Evolutionary conservation across 2,329 filamentous ascomycete genomes (phyloP).

Genomic region (Talaromyces sp.): DNA sequence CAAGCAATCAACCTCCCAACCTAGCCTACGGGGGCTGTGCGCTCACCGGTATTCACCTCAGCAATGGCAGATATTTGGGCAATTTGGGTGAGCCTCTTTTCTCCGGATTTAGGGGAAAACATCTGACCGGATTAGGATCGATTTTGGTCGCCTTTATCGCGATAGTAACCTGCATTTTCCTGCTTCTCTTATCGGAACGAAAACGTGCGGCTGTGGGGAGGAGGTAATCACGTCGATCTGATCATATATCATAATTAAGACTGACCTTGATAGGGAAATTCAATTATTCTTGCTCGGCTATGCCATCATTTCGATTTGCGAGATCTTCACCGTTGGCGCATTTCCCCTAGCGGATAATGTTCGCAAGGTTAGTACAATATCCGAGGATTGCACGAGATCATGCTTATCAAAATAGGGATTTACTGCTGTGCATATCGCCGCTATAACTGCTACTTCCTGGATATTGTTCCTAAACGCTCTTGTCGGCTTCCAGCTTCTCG

Average conservation of each 20-base stretch:
- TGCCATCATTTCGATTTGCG: conserved; percentile 85
- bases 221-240: conserved; percentile 58
- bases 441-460: conserved; percentile 86
- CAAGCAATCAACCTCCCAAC: conserved; percentile 59
- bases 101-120: not conserved
- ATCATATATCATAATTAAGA: not conserved
- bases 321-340: conserved; percentile 92
- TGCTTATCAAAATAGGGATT: conserved; percentile 63
- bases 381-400: not conserved
- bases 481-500: conserved; percentile 88
- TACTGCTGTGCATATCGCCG: conserved; percentile 82
- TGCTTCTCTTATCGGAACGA: conserved; percentile 77
- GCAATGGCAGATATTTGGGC: conserved; percentile 64
- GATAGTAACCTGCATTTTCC: conserved; percentile 64
- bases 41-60: conserved; percentile 71
- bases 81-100: conserved; percentile 69
- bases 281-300: conserved; percentile 88
- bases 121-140: conserved; percentile 59
- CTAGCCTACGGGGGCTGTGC: conserved; percentile 67
- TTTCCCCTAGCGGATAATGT: conserved; percentile 73
- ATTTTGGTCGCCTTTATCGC: conserved; percentile 79
- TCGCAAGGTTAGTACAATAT: conserved; percentile 59
- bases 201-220: conserved; percentile 93
- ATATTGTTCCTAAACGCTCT: conserved; percentile 87
- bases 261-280: conserved; percentile 72